These are phyloP conservation scores for Canavalia ensiformis DNA, from an alignment of 306 rosid species.

Conservation along the genomic window DNA sequence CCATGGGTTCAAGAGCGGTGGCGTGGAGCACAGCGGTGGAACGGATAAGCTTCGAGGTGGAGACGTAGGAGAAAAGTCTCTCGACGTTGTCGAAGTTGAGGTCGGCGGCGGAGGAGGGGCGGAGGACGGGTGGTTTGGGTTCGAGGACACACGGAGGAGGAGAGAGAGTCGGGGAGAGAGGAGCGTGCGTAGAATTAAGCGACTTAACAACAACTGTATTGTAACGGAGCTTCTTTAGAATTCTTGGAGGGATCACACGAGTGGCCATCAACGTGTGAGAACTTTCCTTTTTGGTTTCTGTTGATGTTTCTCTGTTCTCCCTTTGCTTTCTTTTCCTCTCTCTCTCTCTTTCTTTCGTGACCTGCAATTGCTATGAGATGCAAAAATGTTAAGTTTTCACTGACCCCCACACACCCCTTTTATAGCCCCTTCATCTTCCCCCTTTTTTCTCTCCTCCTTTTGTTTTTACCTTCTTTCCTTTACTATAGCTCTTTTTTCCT, in stretches of 20 bases:
- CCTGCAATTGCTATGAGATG: slow-evolving; percentile 24
- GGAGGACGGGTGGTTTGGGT: slow-evolving; percentile 37
- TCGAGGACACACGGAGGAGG: slow-evolving; percentile 46
- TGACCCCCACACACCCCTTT: no score
- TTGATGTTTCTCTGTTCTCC: neutral
- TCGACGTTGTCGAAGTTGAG: slow-evolving; percentile 54
- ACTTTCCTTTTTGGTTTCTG: neutral
- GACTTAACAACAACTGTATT: slow-evolving; percentile 53
- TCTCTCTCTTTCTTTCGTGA: slow-evolving; percentile 32
- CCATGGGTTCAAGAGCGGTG: slow-evolving; percentile 76
- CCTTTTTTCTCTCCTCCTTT: no score
- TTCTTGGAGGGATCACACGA: slow-evolving; percentile 61
- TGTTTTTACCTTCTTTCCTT: no score
- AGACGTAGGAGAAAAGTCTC: slow-evolving; percentile 61
- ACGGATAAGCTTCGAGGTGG: slow-evolving; percentile 62
- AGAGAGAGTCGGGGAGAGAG: slow-evolving; percentile 53
- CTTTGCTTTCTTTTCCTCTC: neutral
- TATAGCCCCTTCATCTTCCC: no score
- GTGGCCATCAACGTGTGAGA: slow-evolving; percentile 61
- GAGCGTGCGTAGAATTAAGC: slow-evolving; percentile 51
- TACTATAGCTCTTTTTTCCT: no score
- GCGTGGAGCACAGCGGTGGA: slow-evolving; percentile 76
- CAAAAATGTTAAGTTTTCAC: slow-evolving; percentile 14
- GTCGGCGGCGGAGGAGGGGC: neutral
- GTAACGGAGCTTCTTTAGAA: slow-evolving; percentile 56